Evolutionary conservation across 2,329 filamentous ascomycete genomes (phyloP).

Genomic region (Xylaria sp.): DNA sequence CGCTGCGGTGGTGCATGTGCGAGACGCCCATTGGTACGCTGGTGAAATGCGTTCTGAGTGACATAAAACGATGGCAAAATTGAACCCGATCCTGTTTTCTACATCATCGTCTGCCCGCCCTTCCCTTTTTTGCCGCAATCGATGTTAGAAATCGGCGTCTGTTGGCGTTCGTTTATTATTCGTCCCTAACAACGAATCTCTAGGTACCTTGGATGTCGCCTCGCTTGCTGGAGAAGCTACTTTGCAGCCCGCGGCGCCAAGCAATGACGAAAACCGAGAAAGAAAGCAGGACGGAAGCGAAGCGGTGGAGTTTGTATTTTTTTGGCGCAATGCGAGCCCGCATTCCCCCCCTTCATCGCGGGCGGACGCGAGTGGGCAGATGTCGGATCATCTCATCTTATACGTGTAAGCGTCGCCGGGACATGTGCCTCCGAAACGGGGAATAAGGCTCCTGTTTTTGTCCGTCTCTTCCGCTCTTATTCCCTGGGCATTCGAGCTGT

Average conservation of each 20-base stretch:
- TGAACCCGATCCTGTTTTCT: background rate
- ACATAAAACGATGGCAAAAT: background rate
- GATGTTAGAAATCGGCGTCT: constrained; percentile 7
- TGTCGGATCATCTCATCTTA: constrained; percentile 18
- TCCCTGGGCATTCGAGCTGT: background rate
- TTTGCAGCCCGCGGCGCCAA: constrained; percentile 24
- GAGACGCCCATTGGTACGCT: constrained; percentile 24
- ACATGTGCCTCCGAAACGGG: constrained; percentile 36
- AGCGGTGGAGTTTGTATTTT: constrained; percentile 11
- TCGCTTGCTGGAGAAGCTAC: constrained; percentile 19
- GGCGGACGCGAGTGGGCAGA: constrained; percentile 11
- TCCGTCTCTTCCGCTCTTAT: background rate
- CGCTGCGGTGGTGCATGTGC: constrained; percentile 25
- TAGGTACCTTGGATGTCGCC: too few species aligned
- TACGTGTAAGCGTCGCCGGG: constrained; percentile 23
- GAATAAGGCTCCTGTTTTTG: constrained; percentile 9
- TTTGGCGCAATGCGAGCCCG: constrained; percentile 16
- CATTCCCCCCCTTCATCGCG: background rate
- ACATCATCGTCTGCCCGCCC: constrained; percentile 12
- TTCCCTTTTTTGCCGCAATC: background rate
- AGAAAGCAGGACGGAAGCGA: background rate
- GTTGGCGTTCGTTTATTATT: constrained; percentile 4
- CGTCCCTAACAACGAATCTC: too few species aligned
- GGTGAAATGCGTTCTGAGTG: background rate
- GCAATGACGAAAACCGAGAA: constrained; percentile 19